Conservation (phyloP, 2,329 filamentous ascomycete genomes). For the Aspergillus sp. region DNA sequence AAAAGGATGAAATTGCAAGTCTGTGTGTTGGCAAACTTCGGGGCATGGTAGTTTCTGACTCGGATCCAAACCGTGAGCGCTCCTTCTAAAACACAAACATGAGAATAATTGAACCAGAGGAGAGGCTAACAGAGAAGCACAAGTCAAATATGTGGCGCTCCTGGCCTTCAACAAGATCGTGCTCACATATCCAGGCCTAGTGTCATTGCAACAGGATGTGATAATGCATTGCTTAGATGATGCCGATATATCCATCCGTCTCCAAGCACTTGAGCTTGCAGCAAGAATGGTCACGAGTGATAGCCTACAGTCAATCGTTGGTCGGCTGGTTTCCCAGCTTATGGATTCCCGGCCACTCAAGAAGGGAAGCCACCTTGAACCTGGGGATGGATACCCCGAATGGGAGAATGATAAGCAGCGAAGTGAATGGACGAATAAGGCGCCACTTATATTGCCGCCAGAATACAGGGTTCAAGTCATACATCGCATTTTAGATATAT, state of each 20-base stretch:
- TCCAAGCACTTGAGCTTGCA: slow-evolving; percentile 87
- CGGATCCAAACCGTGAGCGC: slow-evolving; percentile 82
- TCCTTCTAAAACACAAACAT: background rate
- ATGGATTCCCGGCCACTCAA: slow-evolving; percentile 58
- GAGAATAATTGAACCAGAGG: background rate
- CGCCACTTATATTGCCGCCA: slow-evolving; percentile 60
- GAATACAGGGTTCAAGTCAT: slow-evolving; percentile 87
- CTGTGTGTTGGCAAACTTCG: slow-evolving; percentile 90
- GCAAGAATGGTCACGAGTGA: slow-evolving; percentile 91
- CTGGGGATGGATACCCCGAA: slow-evolving; percentile 24
- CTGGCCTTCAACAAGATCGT: slow-evolving; percentile 96
- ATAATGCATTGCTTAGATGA: slow-evolving; percentile 97
- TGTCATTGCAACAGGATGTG: slow-evolving; percentile 91
- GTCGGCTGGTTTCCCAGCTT: slow-evolving; percentile 83
- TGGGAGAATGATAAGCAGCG: slow-evolving; percentile 1
- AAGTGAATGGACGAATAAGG: slow-evolving; percentile 1
- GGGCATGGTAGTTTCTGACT: slow-evolving; percentile 90
- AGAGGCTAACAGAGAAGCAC: slow-evolving; percentile 9
- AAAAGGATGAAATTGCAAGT: slow-evolving; percentile 86
- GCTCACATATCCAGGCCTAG: slow-evolving; percentile 79
- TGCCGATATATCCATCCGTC: slow-evolving; percentile 89
- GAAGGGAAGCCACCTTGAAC: slow-evolving; percentile 34
- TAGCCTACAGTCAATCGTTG: slow-evolving; percentile 80
- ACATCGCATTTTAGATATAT: slow-evolving; percentile 81
- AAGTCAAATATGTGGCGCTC: slow-evolving; percentile 95